phyloP scores from a whole-genome alignment of 306 rosid species.

The Cicer judaicum region DNA sequence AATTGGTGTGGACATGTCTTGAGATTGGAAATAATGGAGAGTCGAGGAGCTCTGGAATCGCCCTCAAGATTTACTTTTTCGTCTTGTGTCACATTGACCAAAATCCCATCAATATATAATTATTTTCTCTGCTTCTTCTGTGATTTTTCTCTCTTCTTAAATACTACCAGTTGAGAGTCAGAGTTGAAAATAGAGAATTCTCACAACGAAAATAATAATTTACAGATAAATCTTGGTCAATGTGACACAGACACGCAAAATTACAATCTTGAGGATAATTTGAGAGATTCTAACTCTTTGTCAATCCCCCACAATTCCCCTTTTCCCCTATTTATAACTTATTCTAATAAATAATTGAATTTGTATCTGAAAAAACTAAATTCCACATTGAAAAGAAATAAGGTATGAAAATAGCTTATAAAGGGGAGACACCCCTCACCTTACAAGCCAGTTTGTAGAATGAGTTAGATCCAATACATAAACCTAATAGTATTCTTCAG shows the following conservation, averaged over 20 bases:
- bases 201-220: not conserved
- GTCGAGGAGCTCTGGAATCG: not conserved
- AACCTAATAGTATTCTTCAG: not conserved
- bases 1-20: not conserved
- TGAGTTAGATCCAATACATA: too few relatives aligned
- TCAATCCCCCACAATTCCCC: not conserved
- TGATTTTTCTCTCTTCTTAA: not conserved
- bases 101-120: not conserved
- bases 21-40: not conserved
- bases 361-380: not conserved
- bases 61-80: not conserved
- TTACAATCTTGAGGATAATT: slow-evolving; percentile 3
- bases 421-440: too few relatives aligned
- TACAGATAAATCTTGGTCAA: not conserved
- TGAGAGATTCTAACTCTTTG: not conserved
- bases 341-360: not conserved
- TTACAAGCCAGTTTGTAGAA: too few relatives aligned
- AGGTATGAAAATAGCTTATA: too few relatives aligned
- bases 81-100: not conserved
- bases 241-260: not conserved
- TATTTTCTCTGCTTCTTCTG: not conserved
- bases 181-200: not conserved
- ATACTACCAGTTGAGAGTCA: not conserved
- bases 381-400: too few relatives aligned
- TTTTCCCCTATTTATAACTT: not conserved